Evolutionary conservation across 148 eudicot genomes (phyloP), one percentile per base, ranked within the genome.

Genomic region (Spergularia bocconei): DNA sequence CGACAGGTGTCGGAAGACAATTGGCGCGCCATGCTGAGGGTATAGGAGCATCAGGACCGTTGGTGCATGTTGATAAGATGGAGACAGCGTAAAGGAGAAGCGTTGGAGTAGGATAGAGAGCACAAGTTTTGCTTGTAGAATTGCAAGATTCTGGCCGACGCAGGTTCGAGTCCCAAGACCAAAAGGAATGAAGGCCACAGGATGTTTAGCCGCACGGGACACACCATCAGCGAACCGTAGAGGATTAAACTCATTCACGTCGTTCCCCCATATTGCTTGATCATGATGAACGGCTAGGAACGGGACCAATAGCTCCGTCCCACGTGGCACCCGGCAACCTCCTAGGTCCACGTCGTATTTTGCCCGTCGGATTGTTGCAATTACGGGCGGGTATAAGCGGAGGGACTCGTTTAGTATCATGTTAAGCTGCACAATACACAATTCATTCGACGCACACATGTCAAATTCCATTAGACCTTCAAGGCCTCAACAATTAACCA

Each of bases 271-370:
- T 51, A 88, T 77, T 0, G 89, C 72, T 65, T 84, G 84, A 67
- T 94, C 96, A 38, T 94, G 97, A 79, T 94, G 98, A 5, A 94
- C 89, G 70, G 98, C 98, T 58, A 94, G 60, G 83, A 91, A 91
- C 13, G 98, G 98, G 14, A 94, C 86, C 6, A 94, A 72, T 13
- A 91, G 81, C 83, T 94, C 95, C 2, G 96, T 94, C 29, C 97
- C 97, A 16, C 85, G 74, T 0, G 93, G 97, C 63, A 94, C 84
- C 78, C 80, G 78, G 62, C 84, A 85, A 66, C 88, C 84, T 4
- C 97, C 97, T 0, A 91, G 83, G 57, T 88, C 88, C 63, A 91
- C 89, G 29, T 94, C 93, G 12, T 78, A 77, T 70, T 90, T 94
- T 2, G 98, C 93, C 7, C 97, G 81, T 67, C 98, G 75, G 59